phyloP scores from a whole-genome alignment of 306 rosid species.

The Elaeagnus macrophylla region DNA sequence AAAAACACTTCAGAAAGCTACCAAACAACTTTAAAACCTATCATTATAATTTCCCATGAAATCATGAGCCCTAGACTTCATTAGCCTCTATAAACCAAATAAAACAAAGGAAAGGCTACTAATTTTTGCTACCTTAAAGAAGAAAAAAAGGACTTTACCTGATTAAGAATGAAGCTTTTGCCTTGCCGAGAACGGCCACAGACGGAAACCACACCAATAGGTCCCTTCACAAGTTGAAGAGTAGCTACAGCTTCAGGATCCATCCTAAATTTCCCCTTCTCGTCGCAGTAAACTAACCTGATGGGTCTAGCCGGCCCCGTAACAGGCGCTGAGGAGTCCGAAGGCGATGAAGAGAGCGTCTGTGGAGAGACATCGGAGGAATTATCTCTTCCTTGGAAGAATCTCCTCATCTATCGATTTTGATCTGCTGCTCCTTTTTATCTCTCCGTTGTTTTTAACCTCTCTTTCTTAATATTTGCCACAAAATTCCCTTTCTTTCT shows the following conservation, averaged over 20 bases:
- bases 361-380: constrained; percentile 42
- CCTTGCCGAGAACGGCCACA: constrained; percentile 98
- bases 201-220: constrained; percentile 85
- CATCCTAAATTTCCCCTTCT: constrained; percentile 80
- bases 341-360: constrained; percentile 18
- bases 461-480: not conserved
- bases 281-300: constrained; percentile 75
- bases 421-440: not conserved
- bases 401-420: constrained; percentile 30
- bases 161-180: constrained; percentile 79
- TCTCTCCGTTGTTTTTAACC: not conserved
- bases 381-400: constrained; percentile 36
- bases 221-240: constrained; percentile 84
- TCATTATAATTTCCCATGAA: too few species aligned
- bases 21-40: too few species aligned
- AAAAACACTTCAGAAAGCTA: too few species aligned
- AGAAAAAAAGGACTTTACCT: constrained; percentile 31
- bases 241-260: constrained; percentile 94
- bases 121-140: not conserved
- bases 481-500: not conserved
- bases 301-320: constrained; percentile 84
- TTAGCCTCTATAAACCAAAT: not conserved
- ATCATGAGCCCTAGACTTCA: too few species aligned
- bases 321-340: constrained; percentile 32
- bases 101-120: not conserved